These are phyloP conservation scores for Blepharisma stoltei DNA, from an alignment of 73 alveolate species.

Conservation along the genomic window DNA sequence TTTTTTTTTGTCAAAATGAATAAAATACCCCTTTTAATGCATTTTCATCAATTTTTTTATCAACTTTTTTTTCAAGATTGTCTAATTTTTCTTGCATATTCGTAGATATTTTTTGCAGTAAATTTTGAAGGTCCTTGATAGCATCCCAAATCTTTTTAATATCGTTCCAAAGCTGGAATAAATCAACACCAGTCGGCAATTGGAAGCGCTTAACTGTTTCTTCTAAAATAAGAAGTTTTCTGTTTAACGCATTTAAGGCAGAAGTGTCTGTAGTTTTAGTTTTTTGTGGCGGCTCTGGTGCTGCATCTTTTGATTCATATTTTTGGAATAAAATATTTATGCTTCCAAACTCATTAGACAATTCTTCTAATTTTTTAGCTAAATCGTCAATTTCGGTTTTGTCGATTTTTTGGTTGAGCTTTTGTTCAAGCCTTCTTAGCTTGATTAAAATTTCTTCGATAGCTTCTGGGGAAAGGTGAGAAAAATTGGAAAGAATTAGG, in stretches of 20 bases:
- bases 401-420: background rate
- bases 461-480: background rate
- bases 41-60: too few species aligned
- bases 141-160: background rate
- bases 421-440: slow-evolving; percentile 18
- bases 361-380: background rate
- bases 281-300: background rate
- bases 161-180: background rate
- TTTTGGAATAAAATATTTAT: background rate
- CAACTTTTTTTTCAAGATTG: too few species aligned
- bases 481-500: background rate
- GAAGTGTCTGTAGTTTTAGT: background rate
- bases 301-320: background rate
- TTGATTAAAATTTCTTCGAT: background rate
- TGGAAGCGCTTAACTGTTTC: background rate
- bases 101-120: too few species aligned
- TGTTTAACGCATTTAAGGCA: background rate
- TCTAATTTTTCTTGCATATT: too few species aligned
- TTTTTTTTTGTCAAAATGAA: too few species aligned
- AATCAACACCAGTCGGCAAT: slow-evolving; percentile 16
- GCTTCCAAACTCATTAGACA: background rate
- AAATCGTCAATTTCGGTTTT: background rate
- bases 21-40: too few species aligned
- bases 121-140: too few species aligned
- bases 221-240: background rate